Percentiles rank a stretch among this genome's conserved stretches.
phyloP scores from a whole-genome alignment of 1,284 basidiomycete species.

The Prillingera fragicola region DNA sequence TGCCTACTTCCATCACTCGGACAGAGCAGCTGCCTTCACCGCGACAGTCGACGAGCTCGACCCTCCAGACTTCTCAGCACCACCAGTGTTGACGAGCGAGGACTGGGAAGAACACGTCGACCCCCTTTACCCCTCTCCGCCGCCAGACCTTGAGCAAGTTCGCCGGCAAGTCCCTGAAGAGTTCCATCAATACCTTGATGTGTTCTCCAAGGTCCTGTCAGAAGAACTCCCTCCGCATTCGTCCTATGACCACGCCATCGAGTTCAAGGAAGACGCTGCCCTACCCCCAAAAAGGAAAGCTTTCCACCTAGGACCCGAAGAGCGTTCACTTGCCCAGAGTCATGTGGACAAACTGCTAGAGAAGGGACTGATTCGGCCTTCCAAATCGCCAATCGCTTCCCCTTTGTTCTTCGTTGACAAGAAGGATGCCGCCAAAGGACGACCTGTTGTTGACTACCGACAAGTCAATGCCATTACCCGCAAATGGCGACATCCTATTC shows the following conservation, averaged over 20 bases:
- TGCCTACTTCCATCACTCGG: not conserved
- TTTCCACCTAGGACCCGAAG: conserved; percentile 39
- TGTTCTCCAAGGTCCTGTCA: conserved; percentile 32
- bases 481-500: conserved; percentile 41
- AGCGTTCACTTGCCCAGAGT: conserved; percentile 44
- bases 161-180: conserved; percentile 11
- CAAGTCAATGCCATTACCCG: conserved; percentile 48
- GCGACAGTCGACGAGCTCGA: not conserved
- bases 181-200: conserved; percentile 23
- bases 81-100: no score
- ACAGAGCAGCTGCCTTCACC: not conserved
- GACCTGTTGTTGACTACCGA: conserved; percentile 51
- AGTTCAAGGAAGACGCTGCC: not conserved
- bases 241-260: conserved; percentile 26
- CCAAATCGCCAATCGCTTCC: conserved; percentile 34
- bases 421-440: conserved; percentile 49
- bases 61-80: not conserved
- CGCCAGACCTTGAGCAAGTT: no score
- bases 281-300: not conserved
- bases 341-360: conserved; percentile 47
- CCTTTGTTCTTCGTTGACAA: conserved; percentile 53
- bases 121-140: no score
- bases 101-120: no score
- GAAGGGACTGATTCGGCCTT: conserved; percentile 36
- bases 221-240: conserved; percentile 32